A percentile compares a stretch with the other conserved stretches of the same genome.
Evolutionary conservation across 1,284 basidiomycete genomes (phyloP).

Genomic region (Crucibulum parvulum): DNA sequence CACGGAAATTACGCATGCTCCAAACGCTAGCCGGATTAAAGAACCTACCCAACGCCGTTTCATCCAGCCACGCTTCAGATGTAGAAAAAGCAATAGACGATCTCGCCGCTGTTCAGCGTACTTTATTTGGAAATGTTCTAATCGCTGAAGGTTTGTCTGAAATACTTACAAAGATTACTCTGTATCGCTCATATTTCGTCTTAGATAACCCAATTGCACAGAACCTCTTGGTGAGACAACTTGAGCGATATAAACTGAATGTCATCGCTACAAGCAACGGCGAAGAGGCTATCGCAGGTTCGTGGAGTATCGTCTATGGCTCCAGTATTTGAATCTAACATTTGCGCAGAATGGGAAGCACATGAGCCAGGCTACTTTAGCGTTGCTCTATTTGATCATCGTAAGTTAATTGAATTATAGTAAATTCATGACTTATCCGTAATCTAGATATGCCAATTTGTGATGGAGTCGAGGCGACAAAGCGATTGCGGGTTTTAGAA

Average conservation of each 20-base stretch:
- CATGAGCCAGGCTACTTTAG: constrained; percentile 73
- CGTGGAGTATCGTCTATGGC: constrained; percentile 6
- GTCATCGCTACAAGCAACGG: constrained; percentile 71
- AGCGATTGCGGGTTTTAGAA: constrained; percentile 66
- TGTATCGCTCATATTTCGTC: constrained; percentile 2
- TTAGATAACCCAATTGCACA: constrained; percentile 74
- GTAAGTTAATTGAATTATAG: constrained; percentile 42
- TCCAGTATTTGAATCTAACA: neutral
- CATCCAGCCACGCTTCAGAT: constrained; percentile 42
- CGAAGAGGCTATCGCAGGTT: constrained; percentile 67
- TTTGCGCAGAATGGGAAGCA: constrained; percentile 64
- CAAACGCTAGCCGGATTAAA: constrained; percentile 67
- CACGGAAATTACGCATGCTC: constrained; percentile 61
- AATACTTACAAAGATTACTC: neutral
- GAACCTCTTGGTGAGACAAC: constrained; percentile 67
- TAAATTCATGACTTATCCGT: neutral
- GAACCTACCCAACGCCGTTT: constrained; percentile 54
- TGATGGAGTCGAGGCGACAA: constrained; percentile 76
- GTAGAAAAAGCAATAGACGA: constrained; percentile 52
- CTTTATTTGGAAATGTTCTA: constrained; percentile 68
- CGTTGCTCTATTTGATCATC: constrained; percentile 75
- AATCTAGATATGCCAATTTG: constrained; percentile 74
- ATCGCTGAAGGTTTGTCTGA: constrained; percentile 65
- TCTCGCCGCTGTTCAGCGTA: constrained; percentile 52
- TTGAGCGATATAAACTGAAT: constrained; percentile 63